Evolutionary conservation across 1,284 basidiomycete species (phyloP).

Genomic region (Porogramme epimiltina): DNA sequence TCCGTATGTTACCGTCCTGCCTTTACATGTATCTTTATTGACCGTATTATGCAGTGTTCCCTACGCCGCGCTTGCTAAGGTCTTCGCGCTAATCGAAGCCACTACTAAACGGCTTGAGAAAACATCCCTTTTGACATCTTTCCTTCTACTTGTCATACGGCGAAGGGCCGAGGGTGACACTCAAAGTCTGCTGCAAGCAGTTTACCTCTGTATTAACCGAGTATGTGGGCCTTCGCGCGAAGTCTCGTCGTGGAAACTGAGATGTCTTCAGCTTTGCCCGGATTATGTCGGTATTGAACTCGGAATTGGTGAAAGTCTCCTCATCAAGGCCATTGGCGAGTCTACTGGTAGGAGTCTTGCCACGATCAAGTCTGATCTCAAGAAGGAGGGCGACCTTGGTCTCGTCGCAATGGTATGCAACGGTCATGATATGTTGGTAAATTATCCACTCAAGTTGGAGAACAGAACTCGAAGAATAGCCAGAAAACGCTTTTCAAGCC

Average conservation of each 20-base stretch:
- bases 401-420: slow-evolving; percentile 85
- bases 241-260: background rate
- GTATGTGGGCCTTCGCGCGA: slow-evolving; percentile 40
- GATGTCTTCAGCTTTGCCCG: slow-evolving; percentile 72
- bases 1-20: slow-evolving; percentile 58
- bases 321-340: slow-evolving; percentile 95
- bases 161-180: slow-evolving; percentile 73
- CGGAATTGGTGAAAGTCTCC: slow-evolving; percentile 93
- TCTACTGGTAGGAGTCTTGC: slow-evolving; percentile 87
- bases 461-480: slow-evolving; percentile 87
- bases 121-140: slow-evolving; percentile 84
- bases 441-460: background rate
- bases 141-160: slow-evolving; percentile 88
- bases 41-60: slow-evolving; percentile 68
- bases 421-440: background rate
- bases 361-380: slow-evolving; percentile 89
- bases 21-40: slow-evolving; percentile 3
- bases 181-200: slow-evolving; percentile 79
- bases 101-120: slow-evolving; percentile 98
- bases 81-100: slow-evolving; percentile 89
- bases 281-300: slow-evolving; percentile 97
- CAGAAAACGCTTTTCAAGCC: slow-evolving; percentile 97
- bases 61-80: slow-evolving; percentile 88
- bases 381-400: slow-evolving; percentile 94
- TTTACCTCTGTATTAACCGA: slow-evolving; percentile 97